Percentiles rank a stretch among this genome's conserved stretches.
Conservation (phyloP, 2,329 filamentous ascomycete species). For the Venturia asperata region DNA sequence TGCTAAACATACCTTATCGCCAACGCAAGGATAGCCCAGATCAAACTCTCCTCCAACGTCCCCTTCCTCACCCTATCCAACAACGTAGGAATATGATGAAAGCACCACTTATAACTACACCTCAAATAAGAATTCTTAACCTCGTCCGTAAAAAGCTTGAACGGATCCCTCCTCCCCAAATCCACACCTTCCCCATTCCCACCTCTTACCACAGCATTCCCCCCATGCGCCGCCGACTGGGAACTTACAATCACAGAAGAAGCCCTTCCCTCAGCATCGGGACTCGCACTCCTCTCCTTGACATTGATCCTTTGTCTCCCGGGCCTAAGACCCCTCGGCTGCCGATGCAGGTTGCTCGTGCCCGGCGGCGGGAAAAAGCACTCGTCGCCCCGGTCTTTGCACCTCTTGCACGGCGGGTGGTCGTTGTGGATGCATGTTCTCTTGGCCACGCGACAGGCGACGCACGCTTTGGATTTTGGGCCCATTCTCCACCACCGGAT, state of each 20-base stretch:
- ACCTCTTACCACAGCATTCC: conserved; percentile 21
- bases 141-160: conserved; percentile 35
- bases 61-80: conserved; percentile 33
- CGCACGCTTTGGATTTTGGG: conserved; percentile 9
- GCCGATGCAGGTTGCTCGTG: conserved; percentile 33
- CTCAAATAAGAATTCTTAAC: conserved; percentile 37
- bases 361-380: conserved; percentile 35
- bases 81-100: conserved; percentile 36
- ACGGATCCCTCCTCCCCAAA: conserved; percentile 32
- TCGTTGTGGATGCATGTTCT: conserved; percentile 33
- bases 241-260: conserved; percentile 19
- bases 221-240: conserved; percentile 21
- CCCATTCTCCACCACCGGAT: not conserved
- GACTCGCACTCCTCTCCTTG: conserved; percentile 32
- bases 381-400: conserved; percentile 28
- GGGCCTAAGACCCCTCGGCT: conserved; percentile 31
- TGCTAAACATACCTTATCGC: conserved; percentile 30
- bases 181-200: conserved; percentile 22
- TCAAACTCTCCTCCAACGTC: conserved; percentile 34
- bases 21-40: conserved; percentile 38
- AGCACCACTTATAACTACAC: conserved; percentile 38
- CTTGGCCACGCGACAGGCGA: conserved; percentile 4
- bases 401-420: conserved; percentile 34
- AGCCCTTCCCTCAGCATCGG: conserved; percentile 23
- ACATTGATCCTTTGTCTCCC: conserved; percentile 30